Conservation (phyloP, 129 eudicot genomes). For the Helichrysum umbraculigerum region DNA sequence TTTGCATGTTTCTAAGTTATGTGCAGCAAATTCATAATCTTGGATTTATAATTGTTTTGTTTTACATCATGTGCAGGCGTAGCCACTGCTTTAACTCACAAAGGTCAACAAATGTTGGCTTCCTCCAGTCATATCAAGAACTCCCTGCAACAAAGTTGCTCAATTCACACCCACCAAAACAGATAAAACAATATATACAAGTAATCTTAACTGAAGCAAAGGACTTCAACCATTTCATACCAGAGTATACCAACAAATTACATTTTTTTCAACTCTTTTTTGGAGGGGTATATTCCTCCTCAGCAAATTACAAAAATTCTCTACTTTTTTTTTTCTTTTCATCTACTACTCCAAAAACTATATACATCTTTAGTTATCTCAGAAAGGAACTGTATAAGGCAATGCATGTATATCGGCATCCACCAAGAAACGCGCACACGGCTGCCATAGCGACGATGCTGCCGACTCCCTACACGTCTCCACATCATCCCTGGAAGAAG, state of each 20-base stretch:
- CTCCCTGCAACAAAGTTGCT: too few relatives aligned
- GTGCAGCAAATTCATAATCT: too few relatives aligned
- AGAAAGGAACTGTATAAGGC: constrained; percentile 73
- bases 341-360: constrained; percentile 23
- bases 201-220: neutral
- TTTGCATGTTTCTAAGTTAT: too few relatives aligned
- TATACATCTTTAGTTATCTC: constrained; percentile 23
- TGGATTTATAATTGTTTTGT: too few relatives aligned
- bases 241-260: neutral
- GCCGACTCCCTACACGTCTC: constrained; percentile 25
- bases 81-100: too few relatives aligned
- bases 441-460: constrained; percentile 33
- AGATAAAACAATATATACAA: neutral
- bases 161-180: too few relatives aligned
- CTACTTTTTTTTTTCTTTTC: neutral
- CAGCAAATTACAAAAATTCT: constrained; percentile 27
- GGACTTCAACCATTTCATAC: constrained; percentile 1
- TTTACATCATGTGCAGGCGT: too few relatives aligned
- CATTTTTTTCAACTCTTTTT: neutral
- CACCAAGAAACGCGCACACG: constrained; percentile 47
- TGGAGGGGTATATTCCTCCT: constrained; percentile 24
- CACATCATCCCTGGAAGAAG: constrained; percentile 5
- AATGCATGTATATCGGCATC: constrained; percentile 65
- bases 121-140: too few relatives aligned
- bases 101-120: too few relatives aligned